Base-by-base conservation (phyloP, 192 early-diverging fungal genomes). In the Podila epicladia region DNA sequence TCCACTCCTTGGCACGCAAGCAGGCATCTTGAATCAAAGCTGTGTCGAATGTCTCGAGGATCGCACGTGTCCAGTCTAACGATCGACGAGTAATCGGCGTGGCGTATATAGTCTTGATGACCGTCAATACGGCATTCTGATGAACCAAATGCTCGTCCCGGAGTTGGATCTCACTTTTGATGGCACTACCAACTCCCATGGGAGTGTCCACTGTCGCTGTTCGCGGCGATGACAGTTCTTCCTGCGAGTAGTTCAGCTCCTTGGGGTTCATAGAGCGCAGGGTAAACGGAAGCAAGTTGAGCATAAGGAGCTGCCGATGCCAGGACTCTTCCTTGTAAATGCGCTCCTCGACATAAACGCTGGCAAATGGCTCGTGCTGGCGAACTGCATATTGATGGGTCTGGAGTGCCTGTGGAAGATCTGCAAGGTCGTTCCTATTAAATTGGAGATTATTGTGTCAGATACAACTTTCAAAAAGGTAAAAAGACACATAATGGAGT, bases 1-100 rank as follows among this genome's bases (percentile, higher is more conserved):
- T 80, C 71, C 77, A 80, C n/a, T 72, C 62, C 49, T 80, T 80
- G 2, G 71, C 70, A n/a, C 72, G 24, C 29, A 58, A 53, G 29
- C 70, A 69, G 1, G 71, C 60, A 13, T 68, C 41, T 11, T 63
- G 13, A 9, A 80, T 33, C 24, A 12, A 41, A 13, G 22, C 28
- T 0, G 60, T 41, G 0, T 51, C 45, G 29, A 69, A 80, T 19
- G 35, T 32, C 33, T 66, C 59, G 5, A 80, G 41, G 15, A 73
- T 62, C 12, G 50, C 31, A 2, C 71, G 49, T 19, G 63, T 73
- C 13, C 72, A 31, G 33, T 67, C 61, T 15, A 58, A 24, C 6
- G 71, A 67, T 19, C 59, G 66, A 9, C 63, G 50, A 4, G 58
- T 38, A 19, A 35, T 65, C 63, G 77, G 70, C 9, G 72, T 49